Evolutionary conservation across 2,329 filamentous ascomycete genomes (phyloP).

Genomic region (Tolypocladium amazonense): DNA sequence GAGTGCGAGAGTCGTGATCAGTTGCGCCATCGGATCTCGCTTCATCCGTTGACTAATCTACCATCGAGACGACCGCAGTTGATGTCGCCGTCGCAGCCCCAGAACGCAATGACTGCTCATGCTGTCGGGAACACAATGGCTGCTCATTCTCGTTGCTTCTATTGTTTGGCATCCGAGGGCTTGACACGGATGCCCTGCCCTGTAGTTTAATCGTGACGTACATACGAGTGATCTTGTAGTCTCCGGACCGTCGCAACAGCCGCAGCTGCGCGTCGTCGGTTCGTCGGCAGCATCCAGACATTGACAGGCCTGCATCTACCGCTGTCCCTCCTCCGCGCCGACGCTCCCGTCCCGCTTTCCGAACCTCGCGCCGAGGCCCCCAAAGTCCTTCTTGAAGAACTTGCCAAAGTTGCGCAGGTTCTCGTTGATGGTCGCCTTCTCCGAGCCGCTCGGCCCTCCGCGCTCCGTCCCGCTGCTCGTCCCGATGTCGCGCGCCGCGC

Average conservation of each 20-base stretch:
- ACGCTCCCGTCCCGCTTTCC: constrained; percentile 46
- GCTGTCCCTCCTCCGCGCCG: constrained; percentile 11
- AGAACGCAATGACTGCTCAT: no score
- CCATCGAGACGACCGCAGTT: no score
- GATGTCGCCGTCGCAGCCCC: no score
- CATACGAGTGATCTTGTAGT: background rate
- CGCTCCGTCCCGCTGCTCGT: constrained; percentile 28
- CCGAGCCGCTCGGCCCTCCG: constrained; percentile 26
- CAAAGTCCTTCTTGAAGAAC: constrained; percentile 85
- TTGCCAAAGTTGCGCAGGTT: constrained; percentile 94
- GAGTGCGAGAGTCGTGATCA: background rate
- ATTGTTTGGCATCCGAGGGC: no score
- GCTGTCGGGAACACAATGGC: background rate
- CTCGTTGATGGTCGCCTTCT: constrained; percentile 72
- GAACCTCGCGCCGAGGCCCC: constrained; percentile 63
- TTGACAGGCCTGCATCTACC: constrained; percentile 3
- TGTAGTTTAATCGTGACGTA: background rate
- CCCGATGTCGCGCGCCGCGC: constrained; percentile 76
- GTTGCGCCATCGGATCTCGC: background rate
- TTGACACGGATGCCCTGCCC: background rate
- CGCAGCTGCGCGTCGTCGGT: background rate
- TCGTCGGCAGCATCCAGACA: background rate
- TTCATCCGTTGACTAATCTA: background rate
- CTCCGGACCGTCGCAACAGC: background rate
- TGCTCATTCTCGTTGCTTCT: background rate